Conservation (phyloP, 495 filamentous ascomycete genomes). For the Penicillium macrosclerotiorum region DNA sequence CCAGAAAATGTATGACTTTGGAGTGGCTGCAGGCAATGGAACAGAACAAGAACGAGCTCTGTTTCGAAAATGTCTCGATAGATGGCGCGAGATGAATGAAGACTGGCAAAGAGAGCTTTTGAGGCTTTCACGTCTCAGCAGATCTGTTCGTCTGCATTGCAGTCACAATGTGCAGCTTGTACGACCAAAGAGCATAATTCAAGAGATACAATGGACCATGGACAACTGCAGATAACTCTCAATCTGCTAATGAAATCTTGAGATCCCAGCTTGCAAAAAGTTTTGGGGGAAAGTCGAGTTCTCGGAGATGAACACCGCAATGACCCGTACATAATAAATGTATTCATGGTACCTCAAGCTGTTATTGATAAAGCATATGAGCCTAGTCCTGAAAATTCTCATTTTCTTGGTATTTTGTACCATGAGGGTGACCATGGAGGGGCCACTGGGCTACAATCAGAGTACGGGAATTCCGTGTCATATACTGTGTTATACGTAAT, state of each 20-base stretch:
- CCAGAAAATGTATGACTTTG: slow-evolving; percentile 17
- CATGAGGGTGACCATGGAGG: background rate
- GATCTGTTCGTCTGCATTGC: slow-evolving; percentile 12
- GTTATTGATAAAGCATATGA: background rate
- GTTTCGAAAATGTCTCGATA: slow-evolving; percentile 12
- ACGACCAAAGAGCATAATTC: slow-evolving; percentile 11
- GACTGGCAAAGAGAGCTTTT: slow-evolving; percentile 17
- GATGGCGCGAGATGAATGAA: slow-evolving; percentile 16
- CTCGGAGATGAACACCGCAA: background rate
- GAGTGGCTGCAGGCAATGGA: slow-evolving; percentile 13
- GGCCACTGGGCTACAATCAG: background rate
- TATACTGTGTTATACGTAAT: background rate
- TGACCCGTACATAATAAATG: background rate
- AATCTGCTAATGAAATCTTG: slow-evolving; percentile 2
- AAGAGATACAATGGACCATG: slow-evolving; percentile 14
- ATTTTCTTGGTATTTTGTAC: background rate
- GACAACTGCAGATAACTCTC: slow-evolving; percentile 6
- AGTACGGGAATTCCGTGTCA: background rate
- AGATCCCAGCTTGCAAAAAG: too few relatives aligned
- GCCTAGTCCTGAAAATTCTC: background rate
- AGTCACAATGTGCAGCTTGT: slow-evolving; percentile 15
- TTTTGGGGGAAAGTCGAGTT: background rate
- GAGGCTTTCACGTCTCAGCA: slow-evolving; percentile 13
- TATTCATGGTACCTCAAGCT: background rate
- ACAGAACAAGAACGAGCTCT: slow-evolving; percentile 12